These are phyloP conservation scores for Schizosaccharomyces cryophilus DNA, from an alignment of 805 yeast species.

Conservation along the genomic window DNA sequence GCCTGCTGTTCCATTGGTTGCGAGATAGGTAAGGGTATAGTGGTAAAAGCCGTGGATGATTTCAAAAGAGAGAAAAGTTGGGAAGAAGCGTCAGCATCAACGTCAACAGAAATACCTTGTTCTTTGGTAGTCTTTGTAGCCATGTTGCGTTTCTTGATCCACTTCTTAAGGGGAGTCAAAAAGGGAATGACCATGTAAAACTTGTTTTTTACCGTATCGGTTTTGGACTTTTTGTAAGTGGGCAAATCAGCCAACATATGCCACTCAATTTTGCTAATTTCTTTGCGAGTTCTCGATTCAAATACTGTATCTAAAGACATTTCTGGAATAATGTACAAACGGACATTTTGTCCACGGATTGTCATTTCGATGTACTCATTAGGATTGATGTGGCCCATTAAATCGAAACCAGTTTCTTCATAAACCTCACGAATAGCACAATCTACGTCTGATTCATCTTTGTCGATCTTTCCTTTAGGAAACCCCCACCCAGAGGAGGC, in stretches of 20 bases:
- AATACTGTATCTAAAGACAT: constrained; percentile 59
- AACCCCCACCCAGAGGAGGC: constrained; percentile 67
- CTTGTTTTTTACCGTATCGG: constrained; percentile 5
- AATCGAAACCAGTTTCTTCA: constrained; percentile 87
- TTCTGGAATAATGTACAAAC: constrained; percentile 51
- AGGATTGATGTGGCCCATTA: constrained; percentile 38
- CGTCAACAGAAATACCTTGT: neutral
- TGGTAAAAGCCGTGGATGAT: neutral
- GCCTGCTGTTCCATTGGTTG: neutral
- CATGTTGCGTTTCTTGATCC: constrained; percentile 11
- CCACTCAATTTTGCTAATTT: constrained; percentile 28
- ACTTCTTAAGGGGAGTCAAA: constrained; percentile 14
- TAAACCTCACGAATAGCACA: constrained; percentile 82
- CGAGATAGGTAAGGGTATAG: neutral
- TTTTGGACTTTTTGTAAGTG: constrained; percentile 8
- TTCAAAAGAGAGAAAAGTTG: constrained; percentile 1
- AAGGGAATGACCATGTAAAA: constrained; percentile 18
- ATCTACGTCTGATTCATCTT: constrained; percentile 64
- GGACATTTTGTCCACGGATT: constrained; percentile 58
- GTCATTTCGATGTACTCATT: constrained; percentile 61
- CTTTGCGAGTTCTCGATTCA: constrained; percentile 64
- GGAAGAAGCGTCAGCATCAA: constrained; percentile 3
- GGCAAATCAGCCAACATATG: constrained; percentile 14
- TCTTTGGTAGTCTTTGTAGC: constrained; percentile 7
- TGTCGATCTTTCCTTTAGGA: constrained; percentile 89